Conservation (phyloP, 192 early-diverging fungal species). For the Umbelopsis isabellina region DNA sequence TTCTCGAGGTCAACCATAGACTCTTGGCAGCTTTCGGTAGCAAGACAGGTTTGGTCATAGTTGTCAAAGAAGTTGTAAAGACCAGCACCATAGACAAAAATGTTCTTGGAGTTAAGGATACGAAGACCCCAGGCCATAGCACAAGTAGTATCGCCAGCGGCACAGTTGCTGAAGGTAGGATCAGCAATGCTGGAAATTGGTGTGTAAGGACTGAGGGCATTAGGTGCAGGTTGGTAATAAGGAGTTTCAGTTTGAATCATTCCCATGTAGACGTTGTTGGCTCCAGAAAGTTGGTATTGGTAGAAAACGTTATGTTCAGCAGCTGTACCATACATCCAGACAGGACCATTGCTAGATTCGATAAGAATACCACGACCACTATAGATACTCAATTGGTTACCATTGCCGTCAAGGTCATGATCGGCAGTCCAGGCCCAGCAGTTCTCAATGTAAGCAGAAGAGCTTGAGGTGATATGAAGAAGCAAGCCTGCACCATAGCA, state of each 20-base stretch:
- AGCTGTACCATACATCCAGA: constrained; percentile 45
- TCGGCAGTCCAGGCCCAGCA: constrained; percentile 49
- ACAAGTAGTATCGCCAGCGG: constrained; percentile 14
- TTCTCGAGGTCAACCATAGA: constrained; percentile 21
- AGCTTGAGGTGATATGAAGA: constrained; percentile 36
- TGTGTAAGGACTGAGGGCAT: constrained; percentile 32
- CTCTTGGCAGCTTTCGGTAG: constrained; percentile 35
- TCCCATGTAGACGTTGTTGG: constrained; percentile 40
- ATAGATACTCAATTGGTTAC: constrained; percentile 41
- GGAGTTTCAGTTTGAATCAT: constrained; percentile 51
- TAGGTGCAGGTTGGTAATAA: constrained; percentile 42
- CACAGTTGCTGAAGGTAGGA: constrained; percentile 37
- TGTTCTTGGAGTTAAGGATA: constrained; percentile 31
- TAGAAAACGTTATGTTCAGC: constrained; percentile 46
- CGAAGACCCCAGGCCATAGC: constrained; percentile 44
- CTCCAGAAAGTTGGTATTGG: constrained; percentile 42
- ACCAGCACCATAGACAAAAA: constrained; percentile 45
- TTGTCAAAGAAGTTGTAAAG: constrained; percentile 49
- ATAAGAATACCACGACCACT: constrained; percentile 47
- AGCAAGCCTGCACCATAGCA: constrained; percentile 34
- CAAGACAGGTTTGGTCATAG: constrained; percentile 40
- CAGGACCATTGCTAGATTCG: constrained; percentile 32
- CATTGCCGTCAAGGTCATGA: constrained; percentile 43
- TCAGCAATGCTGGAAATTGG: constrained; percentile 30
- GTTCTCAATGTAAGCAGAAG: constrained; percentile 48